Evolutionary conservation across 192 early-diverging fungal genomes (phyloP), one percentile per base, ranked within the genome.

Genomic region (Geranomyces michiganensis): DNA sequence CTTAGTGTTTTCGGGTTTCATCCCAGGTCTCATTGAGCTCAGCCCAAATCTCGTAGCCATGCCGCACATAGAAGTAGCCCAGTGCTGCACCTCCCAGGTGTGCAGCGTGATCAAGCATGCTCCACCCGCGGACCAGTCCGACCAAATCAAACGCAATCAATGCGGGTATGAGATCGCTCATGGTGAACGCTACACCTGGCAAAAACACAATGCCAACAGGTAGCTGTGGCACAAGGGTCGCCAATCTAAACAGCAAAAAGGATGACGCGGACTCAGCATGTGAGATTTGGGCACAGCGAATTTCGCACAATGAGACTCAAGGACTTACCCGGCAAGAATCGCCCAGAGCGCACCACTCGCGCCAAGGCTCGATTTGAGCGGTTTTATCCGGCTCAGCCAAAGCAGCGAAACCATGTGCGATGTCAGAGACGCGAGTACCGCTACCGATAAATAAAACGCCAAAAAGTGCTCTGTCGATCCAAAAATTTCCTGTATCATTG

Each of bases 291-390:
- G 22, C 69, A 68, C 26, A n/a, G n/a, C n/a, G n/a, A n/a, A n/a
- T 10, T 47, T 47, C 46, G 46, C 46, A 47, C 46, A 47, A 10
- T 14, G 12, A 24, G 55, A 62, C 32, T 62, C 8, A 26, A 14
- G 12, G 24, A 62, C 72, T 41, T 64, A 69, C 65, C 83, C 82
- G 36, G 86, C 85, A 9, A 96, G 30, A 36, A 91, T 84, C 13
- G 87, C 87, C 67, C 88, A 95, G 15, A 94, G 75, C 1, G 92
- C 93, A 0, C 94, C 94, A 68, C 87, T 90, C 24, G 95, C 95
- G 22, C 95, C 95, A 41, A 96, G 76, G 21, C 85, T 83, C 1
- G 91, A 88, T 46, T 88, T 67, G 13, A 90, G 81, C 3, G 66
- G 68, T 45, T 47, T 76, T 62, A 55, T 74, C 55, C 71, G 76